Evolutionary conservation across 805 yeast genomes (phyloP).

Genomic region (Maudiozyma bulderi): DNA sequence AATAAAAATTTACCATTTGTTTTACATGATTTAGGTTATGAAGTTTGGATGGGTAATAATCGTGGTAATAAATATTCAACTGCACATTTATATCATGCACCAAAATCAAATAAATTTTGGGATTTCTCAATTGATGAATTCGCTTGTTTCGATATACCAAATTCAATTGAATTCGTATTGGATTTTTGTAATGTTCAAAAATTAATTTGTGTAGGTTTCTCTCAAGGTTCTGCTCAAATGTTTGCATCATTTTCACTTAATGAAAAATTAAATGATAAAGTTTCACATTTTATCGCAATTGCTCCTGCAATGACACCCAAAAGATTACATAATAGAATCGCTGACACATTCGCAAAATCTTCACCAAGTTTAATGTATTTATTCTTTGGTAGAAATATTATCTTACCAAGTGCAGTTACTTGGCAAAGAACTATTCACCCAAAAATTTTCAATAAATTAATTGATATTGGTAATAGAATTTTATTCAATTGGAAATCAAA

Average conservation of each 20-base stretch:
- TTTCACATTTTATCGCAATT: conserved; percentile 60
- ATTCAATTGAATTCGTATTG: conserved; percentile 65
- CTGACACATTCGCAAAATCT: conserved; percentile 64
- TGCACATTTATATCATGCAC: conserved; percentile 48
- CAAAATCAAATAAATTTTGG: conserved; percentile 55
- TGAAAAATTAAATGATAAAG: conserved; percentile 48
- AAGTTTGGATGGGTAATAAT: conserved; percentile 91
- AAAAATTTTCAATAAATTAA: conserved; percentile 32
- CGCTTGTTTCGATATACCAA: conserved; percentile 84
- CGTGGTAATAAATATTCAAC: conserved; percentile 88
- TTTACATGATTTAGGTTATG: conserved; percentile 74
- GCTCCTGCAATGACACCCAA: conserved; percentile 94
- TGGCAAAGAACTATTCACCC: conserved; percentile 51
- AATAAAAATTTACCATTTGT: conserved; percentile 59
- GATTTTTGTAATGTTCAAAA: conserved; percentile 34
- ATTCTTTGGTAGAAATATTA: conserved; percentile 63
- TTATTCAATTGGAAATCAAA: conserved; percentile 72
- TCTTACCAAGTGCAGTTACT: conserved; percentile 65
- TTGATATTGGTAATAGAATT: conserved; percentile 58
- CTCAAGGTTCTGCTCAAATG: conserved; percentile 92
- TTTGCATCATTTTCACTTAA: conserved; percentile 69
- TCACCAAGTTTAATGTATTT: conserved; percentile 64
- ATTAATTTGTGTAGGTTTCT: conserved; percentile 74
- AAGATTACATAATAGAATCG: conserved; percentile 66
- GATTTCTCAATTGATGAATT: conserved; percentile 85